Conservation (phyloP, 1,284 basidiomycete species). For the Sporisorium reilianum region DNA sequence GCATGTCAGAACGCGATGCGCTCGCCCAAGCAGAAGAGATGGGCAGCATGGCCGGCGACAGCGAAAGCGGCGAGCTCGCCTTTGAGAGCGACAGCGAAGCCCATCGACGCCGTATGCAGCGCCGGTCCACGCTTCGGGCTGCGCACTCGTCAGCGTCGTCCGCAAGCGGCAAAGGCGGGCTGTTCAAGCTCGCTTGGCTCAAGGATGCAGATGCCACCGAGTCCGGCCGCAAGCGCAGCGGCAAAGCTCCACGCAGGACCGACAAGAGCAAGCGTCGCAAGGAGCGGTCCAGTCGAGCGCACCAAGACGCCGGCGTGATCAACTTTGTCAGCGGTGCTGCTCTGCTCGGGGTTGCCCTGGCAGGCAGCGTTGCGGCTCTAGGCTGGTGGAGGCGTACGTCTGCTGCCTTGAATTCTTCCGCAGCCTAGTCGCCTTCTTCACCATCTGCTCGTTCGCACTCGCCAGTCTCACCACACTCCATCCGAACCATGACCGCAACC, state of each 20-base stretch:
- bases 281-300: conserved; percentile 21
- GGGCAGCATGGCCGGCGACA: conserved; percentile 48
- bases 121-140: conserved; percentile 15
- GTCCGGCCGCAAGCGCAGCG: conserved; percentile 21
- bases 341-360: conserved; percentile 46
- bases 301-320: conserved; percentile 39
- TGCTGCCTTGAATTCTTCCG: conserved; percentile 36
- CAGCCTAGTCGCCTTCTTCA: conserved; percentile 2
- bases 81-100: conserved; percentile 50
- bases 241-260: conserved; percentile 17
- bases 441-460: neutral
- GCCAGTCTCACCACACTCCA: neutral
- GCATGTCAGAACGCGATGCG: conserved; percentile 26
- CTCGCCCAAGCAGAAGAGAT: conserved; percentile 49
- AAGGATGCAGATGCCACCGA: conserved; percentile 13
- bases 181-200: conserved; percentile 28
- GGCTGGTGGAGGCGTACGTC: conserved; percentile 53
- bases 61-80: conserved; percentile 40
- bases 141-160: conserved; percentile 8
- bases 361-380: conserved; percentile 48
- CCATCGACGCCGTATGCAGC: conserved; percentile 20
- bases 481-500: neutral
- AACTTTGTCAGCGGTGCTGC: conserved; percentile 55
- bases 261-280: conserved; percentile 32
- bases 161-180: conserved; percentile 12